Evolutionary conservation across 108 stramenopile genomes (phyloP).

Genomic region (Skeletonema potamos): DNA sequence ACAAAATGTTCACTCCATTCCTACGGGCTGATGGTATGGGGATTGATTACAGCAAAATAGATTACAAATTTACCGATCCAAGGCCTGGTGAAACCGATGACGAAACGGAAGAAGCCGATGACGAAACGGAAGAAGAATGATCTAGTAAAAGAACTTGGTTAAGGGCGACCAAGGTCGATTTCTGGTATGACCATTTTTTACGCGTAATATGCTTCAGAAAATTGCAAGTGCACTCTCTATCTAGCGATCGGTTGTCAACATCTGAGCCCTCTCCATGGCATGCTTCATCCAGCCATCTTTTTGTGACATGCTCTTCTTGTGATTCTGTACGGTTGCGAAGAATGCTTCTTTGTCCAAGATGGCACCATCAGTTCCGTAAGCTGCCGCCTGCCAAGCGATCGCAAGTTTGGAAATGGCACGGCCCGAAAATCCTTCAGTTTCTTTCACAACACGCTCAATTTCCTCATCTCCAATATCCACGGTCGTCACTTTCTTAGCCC

Average conservation of each 20-base stretch:
- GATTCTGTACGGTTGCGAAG: slow-evolving; percentile 80
- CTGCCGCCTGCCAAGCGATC: slow-evolving; percentile 98
- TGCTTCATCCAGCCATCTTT: slow-evolving; percentile 84
- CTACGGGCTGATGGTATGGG: slow-evolving; percentile 84
- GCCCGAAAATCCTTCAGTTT: slow-evolving; percentile 95
- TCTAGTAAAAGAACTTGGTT: not conserved
- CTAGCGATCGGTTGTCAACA: slow-evolving; percentile 70
- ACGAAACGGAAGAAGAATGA: not conserved
- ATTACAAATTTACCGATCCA: slow-evolving; percentile 47
- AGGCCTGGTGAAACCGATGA: not conserved
- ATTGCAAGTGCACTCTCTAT: not conserved
- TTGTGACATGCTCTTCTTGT: slow-evolving; percentile 75
- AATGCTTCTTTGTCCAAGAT: slow-evolving; percentile 78
- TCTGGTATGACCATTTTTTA: not conserved
- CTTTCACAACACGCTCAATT: slow-evolving; percentile 81
- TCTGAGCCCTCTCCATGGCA: slow-evolving; percentile 63
- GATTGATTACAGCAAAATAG: slow-evolving; percentile 72
- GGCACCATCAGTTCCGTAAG: slow-evolving; percentile 92
- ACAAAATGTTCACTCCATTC: slow-evolving; percentile 51
- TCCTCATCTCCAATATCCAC: slow-evolving; percentile 83
- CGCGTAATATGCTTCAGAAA: not conserved
- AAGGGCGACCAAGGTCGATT: not conserved
- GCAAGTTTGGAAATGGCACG: slow-evolving; percentile 98
- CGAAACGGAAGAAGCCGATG: not conserved
- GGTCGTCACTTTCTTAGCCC: slow-evolving; percentile 78